phyloP scores from a whole-genome alignment of 768 basidiomycete genomes.

The Tylopilus felleus region DNA sequence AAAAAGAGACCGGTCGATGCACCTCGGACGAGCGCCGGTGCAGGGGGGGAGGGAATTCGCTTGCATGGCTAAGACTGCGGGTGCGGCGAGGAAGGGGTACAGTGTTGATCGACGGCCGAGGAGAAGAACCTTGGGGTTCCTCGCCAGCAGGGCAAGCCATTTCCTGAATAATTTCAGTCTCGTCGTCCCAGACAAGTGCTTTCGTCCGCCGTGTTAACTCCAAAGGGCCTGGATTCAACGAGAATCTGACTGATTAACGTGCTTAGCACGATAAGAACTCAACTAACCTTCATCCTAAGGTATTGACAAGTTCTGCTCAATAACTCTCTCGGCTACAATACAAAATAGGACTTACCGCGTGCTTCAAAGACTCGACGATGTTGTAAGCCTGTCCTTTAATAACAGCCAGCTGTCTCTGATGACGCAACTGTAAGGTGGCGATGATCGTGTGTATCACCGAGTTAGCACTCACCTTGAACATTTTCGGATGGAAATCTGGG shows the following conservation, averaged over 20 bases:
- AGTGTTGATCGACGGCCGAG: constrained; percentile 57
- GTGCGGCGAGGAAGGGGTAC: constrained; percentile 52
- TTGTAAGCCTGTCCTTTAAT: constrained; percentile 94
- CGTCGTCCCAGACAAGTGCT: constrained; percentile 84
- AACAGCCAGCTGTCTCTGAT: constrained; percentile 81
- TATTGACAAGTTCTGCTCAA: constrained; percentile 5
- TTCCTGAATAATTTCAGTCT: constrained; percentile 69
- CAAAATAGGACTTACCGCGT: constrained; percentile 50
- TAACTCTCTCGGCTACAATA: not conserved
- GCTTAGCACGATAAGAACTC: not conserved
- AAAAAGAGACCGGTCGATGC: constrained; percentile 76
- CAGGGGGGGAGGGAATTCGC: constrained; percentile 74
- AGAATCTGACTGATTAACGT: not conserved
- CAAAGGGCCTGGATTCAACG: constrained; percentile 61
- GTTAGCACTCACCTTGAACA: constrained; percentile 65
- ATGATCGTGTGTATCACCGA: constrained; percentile 1
- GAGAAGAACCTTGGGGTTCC: constrained; percentile 44
- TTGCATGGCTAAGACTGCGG: constrained; percentile 57
- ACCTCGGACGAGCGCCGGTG: constrained; percentile 60
- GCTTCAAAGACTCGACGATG: constrained; percentile 79
- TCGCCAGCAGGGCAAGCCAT: constrained; percentile 28
- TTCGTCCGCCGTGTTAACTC: constrained; percentile 83
- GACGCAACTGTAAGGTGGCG: constrained; percentile 1
- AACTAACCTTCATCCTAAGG: constrained; percentile 68
- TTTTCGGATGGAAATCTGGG: constrained; percentile 85